phyloP scores from a whole-genome alignment of 805 yeast genomes.

The Schwanniomyces sp. region DNA sequence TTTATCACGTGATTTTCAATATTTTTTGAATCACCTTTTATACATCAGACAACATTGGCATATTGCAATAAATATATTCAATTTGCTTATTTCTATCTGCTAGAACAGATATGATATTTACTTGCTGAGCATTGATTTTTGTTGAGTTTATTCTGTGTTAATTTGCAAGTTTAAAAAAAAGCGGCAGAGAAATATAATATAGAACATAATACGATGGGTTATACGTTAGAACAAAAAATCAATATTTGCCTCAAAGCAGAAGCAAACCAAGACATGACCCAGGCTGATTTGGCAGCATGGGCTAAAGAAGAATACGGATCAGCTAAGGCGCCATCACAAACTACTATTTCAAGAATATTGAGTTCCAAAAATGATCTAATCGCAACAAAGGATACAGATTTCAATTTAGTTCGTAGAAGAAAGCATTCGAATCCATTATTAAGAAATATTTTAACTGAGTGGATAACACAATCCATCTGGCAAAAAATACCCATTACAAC shows the following conservation, averaged over 20 bases:
- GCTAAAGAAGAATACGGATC: constrained; percentile 56
- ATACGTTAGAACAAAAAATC: constrained; percentile 60
- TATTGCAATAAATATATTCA: too few relatives aligned
- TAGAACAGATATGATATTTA: not conserved
- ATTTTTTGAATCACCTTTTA: too few relatives aligned
- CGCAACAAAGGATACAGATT: constrained; percentile 51
- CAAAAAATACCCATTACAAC: constrained; percentile 64
- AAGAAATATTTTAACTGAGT: constrained; percentile 61
- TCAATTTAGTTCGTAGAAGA: constrained; percentile 50
- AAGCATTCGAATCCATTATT: constrained; percentile 56
- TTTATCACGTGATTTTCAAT: too few relatives aligned
- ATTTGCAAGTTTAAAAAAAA: too few relatives aligned
- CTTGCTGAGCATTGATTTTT: not conserved
- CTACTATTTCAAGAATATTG: constrained; percentile 62
- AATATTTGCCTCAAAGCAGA: constrained; percentile 68
- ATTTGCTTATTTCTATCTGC: not conserved
- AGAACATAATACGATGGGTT: constrained; percentile 42
- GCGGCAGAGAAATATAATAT: not conserved
- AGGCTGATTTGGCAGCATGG: constrained; percentile 63
- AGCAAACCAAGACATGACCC: constrained; percentile 68
- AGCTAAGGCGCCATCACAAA: constrained; percentile 59
- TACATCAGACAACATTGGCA: too few relatives aligned
- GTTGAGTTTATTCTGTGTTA: not conserved
- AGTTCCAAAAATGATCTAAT: constrained; percentile 55
- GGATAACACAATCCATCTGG: constrained; percentile 70